phyloP scores from a whole-genome alignment of 1,284 basidiomycete species.

The Coniferiporia sulphurascens region DNA sequence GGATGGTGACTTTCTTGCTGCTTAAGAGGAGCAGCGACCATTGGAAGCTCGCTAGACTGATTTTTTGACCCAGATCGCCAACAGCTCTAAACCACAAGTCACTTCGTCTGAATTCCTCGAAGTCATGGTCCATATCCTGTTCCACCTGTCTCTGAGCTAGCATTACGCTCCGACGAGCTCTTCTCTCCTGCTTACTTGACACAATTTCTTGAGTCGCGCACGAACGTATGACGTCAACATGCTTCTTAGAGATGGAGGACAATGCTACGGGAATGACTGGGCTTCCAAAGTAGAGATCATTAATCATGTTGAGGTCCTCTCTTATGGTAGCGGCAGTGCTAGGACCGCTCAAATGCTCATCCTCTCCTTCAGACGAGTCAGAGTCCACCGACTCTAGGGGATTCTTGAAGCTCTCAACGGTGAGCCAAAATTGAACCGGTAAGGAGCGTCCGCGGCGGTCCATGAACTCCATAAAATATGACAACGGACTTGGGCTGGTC shows the following conservation, averaged over 20 bases:
- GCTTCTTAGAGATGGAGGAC: slow-evolving; percentile 61
- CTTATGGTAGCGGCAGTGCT: slow-evolving; percentile 57
- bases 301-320: slow-evolving; percentile 85
- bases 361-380: slow-evolving; percentile 61
- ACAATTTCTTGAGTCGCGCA: slow-evolving; percentile 53
- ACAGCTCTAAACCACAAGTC: slow-evolving; percentile 89
- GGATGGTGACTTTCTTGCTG: neutral
- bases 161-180: slow-evolving; percentile 74
- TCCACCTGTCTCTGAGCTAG: slow-evolving; percentile 83
- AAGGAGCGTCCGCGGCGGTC: slow-evolving; percentile 81
- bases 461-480: slow-evolving; percentile 98
- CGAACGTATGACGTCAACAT: slow-evolving; percentile 62
- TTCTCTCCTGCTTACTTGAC: slow-evolving; percentile 47
- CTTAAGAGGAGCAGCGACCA: neutral
- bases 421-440: slow-evolving; percentile 95
- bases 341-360: slow-evolving; percentile 57
- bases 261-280: slow-evolving; percentile 54
- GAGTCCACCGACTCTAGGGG: slow-evolving; percentile 84
- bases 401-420: slow-evolving; percentile 95
- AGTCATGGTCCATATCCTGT: slow-evolving; percentile 87
- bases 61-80: slow-evolving; percentile 53
- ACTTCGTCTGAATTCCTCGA: slow-evolving; percentile 80
- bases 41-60: neutral
- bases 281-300: slow-evolving; percentile 79
- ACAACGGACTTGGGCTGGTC: slow-evolving; percentile 82